These are phyloP conservation scores for Exsudoporus floridanus DNA, from an alignment of 1,284 basidiomycete species.

Conservation along the genomic window DNA sequence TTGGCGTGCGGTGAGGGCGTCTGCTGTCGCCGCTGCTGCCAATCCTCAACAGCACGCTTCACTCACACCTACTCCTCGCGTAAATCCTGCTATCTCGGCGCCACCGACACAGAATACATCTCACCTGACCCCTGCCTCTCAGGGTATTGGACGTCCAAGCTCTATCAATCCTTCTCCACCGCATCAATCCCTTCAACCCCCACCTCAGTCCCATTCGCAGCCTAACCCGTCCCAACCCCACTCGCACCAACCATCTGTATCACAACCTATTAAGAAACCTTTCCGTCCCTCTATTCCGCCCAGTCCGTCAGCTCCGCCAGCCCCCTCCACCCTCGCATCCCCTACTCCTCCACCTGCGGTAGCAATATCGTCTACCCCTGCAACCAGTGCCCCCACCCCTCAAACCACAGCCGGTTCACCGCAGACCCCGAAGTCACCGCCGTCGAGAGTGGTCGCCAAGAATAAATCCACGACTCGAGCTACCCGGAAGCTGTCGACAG, in stretches of 20 bases:
- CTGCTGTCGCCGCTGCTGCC: slow-evolving; percentile 7
- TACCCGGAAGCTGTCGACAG: slow-evolving; percentile 48
- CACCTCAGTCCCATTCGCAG: slow-evolving; percentile 15
- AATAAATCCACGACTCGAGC: slow-evolving; percentile 41
- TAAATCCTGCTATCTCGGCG: slow-evolving; percentile 7
- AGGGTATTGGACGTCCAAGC: slow-evolving; percentile 19
- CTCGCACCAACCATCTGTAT: slow-evolving; percentile 8
- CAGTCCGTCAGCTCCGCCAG: slow-evolving; percentile 25
- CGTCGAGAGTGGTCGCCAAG: slow-evolving; percentile 48
- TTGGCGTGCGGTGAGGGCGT: slow-evolving; percentile 24
- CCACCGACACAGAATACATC: slow-evolving; percentile 20
- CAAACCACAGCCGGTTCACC: slow-evolving; percentile 52
- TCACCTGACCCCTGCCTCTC: slow-evolving; percentile 6
- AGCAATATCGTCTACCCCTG: slow-evolving; percentile 37
- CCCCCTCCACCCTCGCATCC: slow-evolving; percentile 31
- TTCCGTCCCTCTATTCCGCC: slow-evolving; percentile 18
- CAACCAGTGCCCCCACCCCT: slow-evolving; percentile 51
- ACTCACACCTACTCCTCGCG: slow-evolving; percentile 10
- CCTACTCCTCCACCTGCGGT: slow-evolving; percentile 39
- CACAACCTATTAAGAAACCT: slow-evolving; percentile 29
- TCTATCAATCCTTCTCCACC: slow-evolving; percentile 19
- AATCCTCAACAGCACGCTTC: slow-evolving; percentile 14
- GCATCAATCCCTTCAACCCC: slow-evolving; percentile 15
- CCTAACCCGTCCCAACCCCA: slow-evolving; percentile 10
- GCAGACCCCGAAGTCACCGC: slow-evolving; percentile 54